Base-by-base conservation (phyloP, 371 early-diverging fungal genomes). In the Mucor circinelloides region DNA sequence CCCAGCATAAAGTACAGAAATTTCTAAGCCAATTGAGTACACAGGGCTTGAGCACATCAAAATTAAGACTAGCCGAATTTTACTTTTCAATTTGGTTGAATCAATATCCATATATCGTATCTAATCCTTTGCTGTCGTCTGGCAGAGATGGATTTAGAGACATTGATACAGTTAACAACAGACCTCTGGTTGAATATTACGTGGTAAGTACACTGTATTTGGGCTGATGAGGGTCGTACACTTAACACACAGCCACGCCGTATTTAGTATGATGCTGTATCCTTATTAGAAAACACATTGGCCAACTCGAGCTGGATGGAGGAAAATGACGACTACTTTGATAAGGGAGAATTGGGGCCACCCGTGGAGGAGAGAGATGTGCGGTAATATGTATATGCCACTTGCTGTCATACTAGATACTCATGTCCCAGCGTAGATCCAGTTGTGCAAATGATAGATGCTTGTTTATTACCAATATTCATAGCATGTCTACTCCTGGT, bases 381-480 rank as follows among this genome's bases (percentile, higher is more conserved):
- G 9, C 38, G 70, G 74, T 71, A 73, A 54, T 31, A 38, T 8
- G n/a, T 34, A 27, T 32, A 6, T 32, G 9, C 0, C 40, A 17
- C 17, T 17, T 3, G 27, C 40, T 17, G 17, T 40, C 17, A 2
- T 17, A 6, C 40, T 0, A 40, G 17, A 6, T 15, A 17, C 40
- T 40, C 5, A 40, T 40, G 3, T 10, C 9, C 40, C 17, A 2
- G 3, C 9, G 27, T 67, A 85, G 86, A 65, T 71, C 87, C 4
- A 82, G 85, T 3, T 87, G 89, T 71, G 70, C 66, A 34, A 87
- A 89, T 62, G 89, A 89, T 66, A 78, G 76, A 61, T 89, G 89
- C 55, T 69, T 89, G 54, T 89, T 89, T 58, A 73, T 74, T 31
- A 87, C 87, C 28, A 87, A 74, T 54, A 75, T 87, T 31, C 77